Evolutionary conservation across 2,329 filamentous ascomycete species (phyloP), one percentile per base, ranked within the genome.

Genomic region (Exophiala viscosa): DNA sequence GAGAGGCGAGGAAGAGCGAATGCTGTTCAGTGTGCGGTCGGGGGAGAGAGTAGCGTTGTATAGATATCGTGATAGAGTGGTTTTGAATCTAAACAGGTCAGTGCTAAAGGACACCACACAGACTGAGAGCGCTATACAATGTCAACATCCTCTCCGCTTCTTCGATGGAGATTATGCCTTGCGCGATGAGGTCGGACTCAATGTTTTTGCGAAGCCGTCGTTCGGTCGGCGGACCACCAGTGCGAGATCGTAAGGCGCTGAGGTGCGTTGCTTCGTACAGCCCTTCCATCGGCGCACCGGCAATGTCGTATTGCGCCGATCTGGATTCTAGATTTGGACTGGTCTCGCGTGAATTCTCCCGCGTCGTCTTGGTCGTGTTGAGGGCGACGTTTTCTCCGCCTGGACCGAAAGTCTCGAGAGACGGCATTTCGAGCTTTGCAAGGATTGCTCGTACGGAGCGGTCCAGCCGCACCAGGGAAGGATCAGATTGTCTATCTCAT

Each of bases 1-100:
- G 1, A 83, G 69, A 0, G 78, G 74, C 2, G 80, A 84, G 13
- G 74, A 74, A 14, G 76, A 74, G n/a, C 82, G 76, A 7, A 84
- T 69, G 7, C 74, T 76, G 0, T 74, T 74, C 1, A 82, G 66
- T 5, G 76, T 74, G 42, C 70, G 69, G 54, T 80, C 78, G 5
- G 75, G 73, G n/a, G 77, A 70, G 14, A 77, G 73, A 17, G 78
- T 77, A 9, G 59, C 59, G 33, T 60, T 52, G 44, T 50, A 62
- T n/a, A 62, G 50, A 31, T 62, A 62, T 11, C 60, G 60, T 20
- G 60, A 61, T 20, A 62, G 40, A 10, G 57, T 54, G 20, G 52
- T 60, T 38, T 62, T 62, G 55, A 59, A 62, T 33, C 40, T 42
- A 23, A n/a, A 4, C 5, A 28, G 23, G 23, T 28, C 23, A 28